These are phyloP conservation scores for Mortierella sp. DNA, from an alignment of 371 early-diverging fungal genomes.

Conservation along the genomic window DNA sequence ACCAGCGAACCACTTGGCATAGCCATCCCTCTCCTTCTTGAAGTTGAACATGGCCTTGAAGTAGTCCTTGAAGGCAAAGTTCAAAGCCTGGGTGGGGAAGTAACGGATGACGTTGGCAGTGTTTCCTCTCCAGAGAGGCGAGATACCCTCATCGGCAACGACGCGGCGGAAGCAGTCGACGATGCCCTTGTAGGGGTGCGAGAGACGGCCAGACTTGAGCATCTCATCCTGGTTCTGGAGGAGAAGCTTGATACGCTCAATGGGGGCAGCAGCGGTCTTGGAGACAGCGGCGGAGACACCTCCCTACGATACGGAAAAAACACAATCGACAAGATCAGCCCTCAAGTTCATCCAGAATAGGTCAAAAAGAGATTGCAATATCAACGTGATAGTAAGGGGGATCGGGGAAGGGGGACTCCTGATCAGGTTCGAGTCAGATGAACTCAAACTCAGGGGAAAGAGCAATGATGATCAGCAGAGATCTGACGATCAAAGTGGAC, in stretches of 20 bases:
- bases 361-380: no score
- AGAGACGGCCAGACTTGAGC: conserved; percentile 69
- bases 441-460: no score
- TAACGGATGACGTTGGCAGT: conserved; percentile 82
- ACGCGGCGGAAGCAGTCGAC: conserved; percentile 75
- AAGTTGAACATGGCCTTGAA: conserved; percentile 79
- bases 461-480: no score
- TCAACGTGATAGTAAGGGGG: no score
- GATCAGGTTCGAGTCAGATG: no score
- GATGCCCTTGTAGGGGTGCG: conserved; percentile 74
- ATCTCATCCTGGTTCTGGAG: conserved; percentile 83
- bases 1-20: conserved; percentile 77
- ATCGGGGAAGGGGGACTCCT: not conserved
- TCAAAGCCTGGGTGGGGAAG: conserved; percentile 85
- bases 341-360: no score
- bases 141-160: conserved; percentile 73
- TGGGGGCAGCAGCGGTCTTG: conserved; percentile 89
- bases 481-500: no score
- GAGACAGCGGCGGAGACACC: conserved; percentile 93
- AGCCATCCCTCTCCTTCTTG: conserved; percentile 74
- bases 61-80: conserved; percentile 87
- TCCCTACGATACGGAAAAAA: conserved; percentile 57
- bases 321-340: not conserved
- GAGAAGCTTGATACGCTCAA: conserved; percentile 83
- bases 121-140: conserved; percentile 76